Evolutionary conservation across 179 eudicot genomes (phyloP).

Genomic region (Corrigiola litoralis): DNA sequence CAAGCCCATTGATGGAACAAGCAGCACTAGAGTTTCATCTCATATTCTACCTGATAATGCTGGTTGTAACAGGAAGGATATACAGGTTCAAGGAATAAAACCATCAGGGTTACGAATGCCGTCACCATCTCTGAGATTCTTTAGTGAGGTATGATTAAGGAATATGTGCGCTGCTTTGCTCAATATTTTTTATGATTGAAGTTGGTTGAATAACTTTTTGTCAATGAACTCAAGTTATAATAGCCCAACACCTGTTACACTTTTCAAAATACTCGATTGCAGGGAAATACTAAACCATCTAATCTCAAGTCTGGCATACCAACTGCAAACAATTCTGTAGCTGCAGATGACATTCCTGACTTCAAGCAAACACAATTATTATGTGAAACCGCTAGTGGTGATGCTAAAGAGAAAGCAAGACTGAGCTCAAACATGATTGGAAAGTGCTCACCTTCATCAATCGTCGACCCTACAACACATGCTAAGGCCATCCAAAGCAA

Average conservation of each 20-base stretch:
- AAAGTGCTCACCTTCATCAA: constrained; percentile 27
- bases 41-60: constrained; percentile 16
- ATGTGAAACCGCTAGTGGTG: background rate
- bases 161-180: background rate
- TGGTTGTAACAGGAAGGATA: constrained; percentile 17
- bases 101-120: constrained; percentile 92
- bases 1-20: constrained; percentile 25
- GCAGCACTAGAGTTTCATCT: constrained; percentile 22
- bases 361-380: constrained; percentile 14
- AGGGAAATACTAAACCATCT: constrained; percentile 21
- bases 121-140: constrained; percentile 80
- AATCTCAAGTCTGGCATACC: constrained; percentile 28
- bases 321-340: constrained; percentile 19
- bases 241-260: constrained; percentile 43
- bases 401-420: constrained; percentile 7
- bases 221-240: constrained; percentile 1
- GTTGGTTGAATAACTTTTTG: background rate
- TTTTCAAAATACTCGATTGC: constrained; percentile 22
- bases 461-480: constrained; percentile 10
- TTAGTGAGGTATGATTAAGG: constrained; percentile 55
- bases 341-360: constrained; percentile 12
- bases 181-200: background rate
- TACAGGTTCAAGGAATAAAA: constrained; percentile 36
- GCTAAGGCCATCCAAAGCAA: constrained; percentile 3
- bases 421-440: background rate